Evolutionary conservation across 1,139 yeast species (phyloP), one percentile per base, ranked within the genome.

Genomic region (Lizanozyma gosingica): DNA sequence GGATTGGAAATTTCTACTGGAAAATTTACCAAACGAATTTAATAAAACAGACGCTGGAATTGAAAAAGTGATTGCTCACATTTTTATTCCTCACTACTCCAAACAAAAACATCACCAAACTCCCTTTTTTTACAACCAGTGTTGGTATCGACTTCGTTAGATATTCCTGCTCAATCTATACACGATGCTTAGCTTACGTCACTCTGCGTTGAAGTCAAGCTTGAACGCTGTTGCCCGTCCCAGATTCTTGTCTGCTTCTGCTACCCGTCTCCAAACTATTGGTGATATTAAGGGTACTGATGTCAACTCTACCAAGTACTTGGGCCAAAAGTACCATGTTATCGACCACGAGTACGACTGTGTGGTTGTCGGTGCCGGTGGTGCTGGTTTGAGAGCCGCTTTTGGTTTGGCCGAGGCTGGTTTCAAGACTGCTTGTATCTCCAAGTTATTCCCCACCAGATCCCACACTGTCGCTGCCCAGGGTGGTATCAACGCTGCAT

Each of bases 381-480:
- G 98, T 62, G 98, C 98, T 39, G 98, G 98, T 60, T 74, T 92
- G 48, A 82, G 98, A 71, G 98, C 98, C 37, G 97, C 98, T 34
- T 92, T 90, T 55, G 98, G 98, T 47, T 76, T 92, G 47, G 96
- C 97, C 43, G 90, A 87, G 58, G 97, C 95, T 45, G 98, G 98
- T 39, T 92, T 74, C 74, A 92, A 92, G 67, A 92, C 97, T 41
- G 98, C 98, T 34, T 92, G 98, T 78, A 80, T 92, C 55, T 83
- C 97, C 53, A 92, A 92, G 70, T 78, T 92, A 55, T 92, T 92
- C 76, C 98, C 98, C 42, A 92, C 98, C 39, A 83, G 98, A 71
- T 88, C 97, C 27, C 98, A 92, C 65, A 92, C 98, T 27, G 98
- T 92, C 43, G 98, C 98, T 43, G 98, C 98, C 43, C 98, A 92